Evolutionary conservation across 2,329 filamentous ascomycete species (phyloP).

Genomic region (Ophiostoma ulmi): DNA sequence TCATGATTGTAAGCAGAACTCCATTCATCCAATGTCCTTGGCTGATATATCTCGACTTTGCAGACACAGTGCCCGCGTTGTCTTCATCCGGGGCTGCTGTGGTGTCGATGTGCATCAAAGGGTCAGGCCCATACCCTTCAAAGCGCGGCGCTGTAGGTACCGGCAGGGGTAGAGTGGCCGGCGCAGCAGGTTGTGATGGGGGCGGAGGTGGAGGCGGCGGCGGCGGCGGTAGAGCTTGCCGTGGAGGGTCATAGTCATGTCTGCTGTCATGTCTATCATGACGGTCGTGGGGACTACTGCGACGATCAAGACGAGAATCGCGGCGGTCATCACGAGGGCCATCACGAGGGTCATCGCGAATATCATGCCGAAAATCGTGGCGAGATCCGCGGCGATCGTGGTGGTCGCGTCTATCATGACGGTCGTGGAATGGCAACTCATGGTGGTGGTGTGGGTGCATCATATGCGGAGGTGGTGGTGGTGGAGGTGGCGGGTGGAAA

Average conservation of each 20-base stretch:
- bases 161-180: constrained; percentile 10
- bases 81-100: constrained; percentile 6
- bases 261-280: constrained; percentile 3
- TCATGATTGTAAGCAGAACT: constrained; percentile 29
- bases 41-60: constrained; percentile 52
- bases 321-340: constrained; percentile 4
- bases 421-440: constrained; percentile 18
- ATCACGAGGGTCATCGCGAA: constrained; percentile 8
- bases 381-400: not conserved
- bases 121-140: constrained; percentile 12
- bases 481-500: constrained; percentile 13
- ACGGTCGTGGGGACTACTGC: not conserved
- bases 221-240: constrained; percentile 11
- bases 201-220: constrained; percentile 12
- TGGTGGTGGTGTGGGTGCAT: constrained; percentile 20
- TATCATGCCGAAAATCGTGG: constrained; percentile 13
- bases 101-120: constrained; percentile 2
- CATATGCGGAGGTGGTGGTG: constrained; percentile 18
- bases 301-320: not conserved
- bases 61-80: constrained; percentile 13
- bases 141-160: constrained; percentile 14
- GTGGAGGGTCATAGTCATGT: not conserved
- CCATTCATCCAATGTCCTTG: constrained; percentile 52
- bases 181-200: not conserved
- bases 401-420: not conserved